Conservation (phyloP, 2,329 filamentous ascomycete genomes). For the Lasiodiplodia sp. region DNA sequence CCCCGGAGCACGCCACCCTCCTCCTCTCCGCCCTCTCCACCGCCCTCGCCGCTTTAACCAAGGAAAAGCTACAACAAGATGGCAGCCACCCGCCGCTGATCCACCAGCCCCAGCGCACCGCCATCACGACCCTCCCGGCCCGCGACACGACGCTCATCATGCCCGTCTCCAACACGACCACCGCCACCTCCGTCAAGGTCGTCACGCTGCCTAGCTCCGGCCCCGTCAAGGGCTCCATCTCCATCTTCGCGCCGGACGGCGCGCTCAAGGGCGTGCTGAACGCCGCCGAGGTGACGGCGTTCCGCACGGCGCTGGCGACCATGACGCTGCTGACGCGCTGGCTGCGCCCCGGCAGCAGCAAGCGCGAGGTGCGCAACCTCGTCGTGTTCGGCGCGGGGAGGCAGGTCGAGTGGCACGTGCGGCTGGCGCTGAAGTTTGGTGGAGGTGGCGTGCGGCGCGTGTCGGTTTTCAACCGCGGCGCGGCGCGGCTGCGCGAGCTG, state of each 20-base stretch:
- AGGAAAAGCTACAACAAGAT: slow-evolving; percentile 49
- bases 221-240: slow-evolving; percentile 69
- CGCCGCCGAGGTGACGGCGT: slow-evolving; percentile 77
- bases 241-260: slow-evolving; percentile 60
- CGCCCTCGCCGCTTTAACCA: slow-evolving; percentile 31
- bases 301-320: slow-evolving; percentile 78
- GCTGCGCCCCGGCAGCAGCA: background rate
- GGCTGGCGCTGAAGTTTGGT: slow-evolving; percentile 51
- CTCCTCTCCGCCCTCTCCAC: slow-evolving; percentile 1
- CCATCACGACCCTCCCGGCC: slow-evolving; percentile 77
- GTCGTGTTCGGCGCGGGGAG: slow-evolving; percentile 59
- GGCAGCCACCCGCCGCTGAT: slow-evolving; percentile 48
- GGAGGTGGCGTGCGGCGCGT: slow-evolving; percentile 33
- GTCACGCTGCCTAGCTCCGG: slow-evolving; percentile 29
- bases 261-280: slow-evolving; percentile 72
- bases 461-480: slow-evolving; percentile 23
- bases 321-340: slow-evolving; percentile 60
- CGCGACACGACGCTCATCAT: slow-evolving; percentile 57
- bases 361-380: slow-evolving; percentile 39
- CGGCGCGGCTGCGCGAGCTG: slow-evolving; percentile 15
- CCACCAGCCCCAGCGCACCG: slow-evolving; percentile 57
- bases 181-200: slow-evolving; percentile 63
- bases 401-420: slow-evolving; percentile 59
- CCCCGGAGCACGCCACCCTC: slow-evolving; percentile 21
- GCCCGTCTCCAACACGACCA: slow-evolving; percentile 77